Conservation (phyloP, 1,284 basidiomycete species). For the Ustilago esculenta region DNA sequence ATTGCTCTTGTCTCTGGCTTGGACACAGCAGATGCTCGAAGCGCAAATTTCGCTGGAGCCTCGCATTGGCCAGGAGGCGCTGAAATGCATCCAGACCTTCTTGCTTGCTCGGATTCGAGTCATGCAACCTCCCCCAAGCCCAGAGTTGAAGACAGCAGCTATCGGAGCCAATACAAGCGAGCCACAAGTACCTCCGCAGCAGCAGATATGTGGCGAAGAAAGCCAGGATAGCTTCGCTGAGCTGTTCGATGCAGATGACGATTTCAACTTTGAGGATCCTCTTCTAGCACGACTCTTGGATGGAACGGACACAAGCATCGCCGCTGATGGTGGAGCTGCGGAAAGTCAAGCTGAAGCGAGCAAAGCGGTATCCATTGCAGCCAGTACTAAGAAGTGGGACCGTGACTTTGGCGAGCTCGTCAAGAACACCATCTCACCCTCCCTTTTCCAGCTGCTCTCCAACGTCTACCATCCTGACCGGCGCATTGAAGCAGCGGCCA, state of each 20-base stretch:
- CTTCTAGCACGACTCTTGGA: conserved; percentile 72
- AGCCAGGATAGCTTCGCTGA: conserved; percentile 80
- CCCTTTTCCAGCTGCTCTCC: conserved; percentile 75
- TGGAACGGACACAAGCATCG: conserved; percentile 54
- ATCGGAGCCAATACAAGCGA: background rate
- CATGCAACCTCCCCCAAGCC: conserved; percentile 68
- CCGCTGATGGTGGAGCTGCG: conserved; percentile 68
- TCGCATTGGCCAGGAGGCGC: conserved; percentile 73
- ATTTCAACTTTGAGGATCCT: conserved; percentile 73
- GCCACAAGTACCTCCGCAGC: background rate
- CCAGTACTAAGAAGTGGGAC: conserved; percentile 47
- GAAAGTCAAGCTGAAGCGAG: background rate
- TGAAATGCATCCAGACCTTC: conserved; percentile 75
- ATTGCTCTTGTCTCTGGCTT: conserved; percentile 72
- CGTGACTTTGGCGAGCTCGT: conserved; percentile 70
- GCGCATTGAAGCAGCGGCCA: conserved; percentile 15
- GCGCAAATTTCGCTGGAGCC: conserved; percentile 71
- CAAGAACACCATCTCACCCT: conserved; percentile 72
- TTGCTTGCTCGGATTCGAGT: conserved; percentile 73
- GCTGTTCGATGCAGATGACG: conserved; percentile 70
- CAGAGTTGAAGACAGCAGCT: too few relatives aligned
- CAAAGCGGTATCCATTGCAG: conserved; percentile 63
- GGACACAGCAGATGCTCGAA: conserved; percentile 75
- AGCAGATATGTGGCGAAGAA: conserved; percentile 48
- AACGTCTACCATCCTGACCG: conserved; percentile 69